These are phyloP conservation scores for Cyberlindnera nakhonratchasimensis DNA, from an alignment of 805 yeast species.

Conservation along the genomic window DNA sequence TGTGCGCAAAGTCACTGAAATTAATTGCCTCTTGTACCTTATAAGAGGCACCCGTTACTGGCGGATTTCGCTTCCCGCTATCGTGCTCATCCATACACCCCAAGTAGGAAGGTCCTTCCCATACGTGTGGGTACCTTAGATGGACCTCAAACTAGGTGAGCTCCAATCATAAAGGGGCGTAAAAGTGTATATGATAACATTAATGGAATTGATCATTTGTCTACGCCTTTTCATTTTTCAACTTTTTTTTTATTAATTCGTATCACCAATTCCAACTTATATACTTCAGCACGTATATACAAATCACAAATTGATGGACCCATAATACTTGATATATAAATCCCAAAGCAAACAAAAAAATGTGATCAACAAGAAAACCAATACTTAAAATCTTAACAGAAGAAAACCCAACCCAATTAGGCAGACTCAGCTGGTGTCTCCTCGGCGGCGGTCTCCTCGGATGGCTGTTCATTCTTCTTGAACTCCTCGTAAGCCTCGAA, in stretches of 20 bases:
- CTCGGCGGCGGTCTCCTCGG: conserved; percentile 14
- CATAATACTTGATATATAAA: not conserved
- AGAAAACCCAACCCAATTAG: conserved; percentile 2
- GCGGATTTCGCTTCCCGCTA: conserved; percentile 1
- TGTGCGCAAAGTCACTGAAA: no score
- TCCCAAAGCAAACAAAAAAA: not conserved
- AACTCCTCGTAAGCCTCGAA: conserved; percentile 89
- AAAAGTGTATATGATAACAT: no score
- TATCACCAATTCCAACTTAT: not conserved
- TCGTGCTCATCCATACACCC: no score
- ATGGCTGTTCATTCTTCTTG: conserved; percentile 41
- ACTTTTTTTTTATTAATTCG: no score
- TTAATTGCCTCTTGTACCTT: no score
- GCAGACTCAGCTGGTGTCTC: conserved; percentile 14
- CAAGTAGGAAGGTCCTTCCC: no score
- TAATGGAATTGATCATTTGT: no score
- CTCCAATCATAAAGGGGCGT: no score
- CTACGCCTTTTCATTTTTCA: no score
- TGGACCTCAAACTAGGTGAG: no score
- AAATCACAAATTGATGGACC: not conserved
- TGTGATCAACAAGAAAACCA: not conserved
- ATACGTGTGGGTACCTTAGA: not conserved
- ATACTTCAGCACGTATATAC: conserved; percentile 1
- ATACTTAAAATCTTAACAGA: not conserved
- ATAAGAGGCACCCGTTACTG: not conserved